Base-by-base conservation (phyloP, 805 yeast species). In the Zygoascus flipseniorum region DNA sequence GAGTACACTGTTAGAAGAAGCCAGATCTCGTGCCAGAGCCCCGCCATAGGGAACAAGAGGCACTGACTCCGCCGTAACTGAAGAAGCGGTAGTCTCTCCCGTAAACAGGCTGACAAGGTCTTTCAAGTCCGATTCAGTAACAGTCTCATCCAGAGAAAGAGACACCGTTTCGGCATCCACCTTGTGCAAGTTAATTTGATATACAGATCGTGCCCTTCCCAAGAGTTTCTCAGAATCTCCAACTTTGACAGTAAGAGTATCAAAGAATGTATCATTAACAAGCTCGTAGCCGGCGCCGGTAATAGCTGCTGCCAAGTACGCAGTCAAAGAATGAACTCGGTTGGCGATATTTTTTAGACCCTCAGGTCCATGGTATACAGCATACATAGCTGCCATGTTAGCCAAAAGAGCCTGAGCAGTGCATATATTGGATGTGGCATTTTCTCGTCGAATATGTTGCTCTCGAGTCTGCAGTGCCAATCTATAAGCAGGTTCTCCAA, bases 351-450 rank as follows among this genome's bases (percentile, higher is more conserved):
- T 75, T 63, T 75, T 78, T 62, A 93, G 76, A 11, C 97, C 97
- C 60, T 82, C 76, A 13, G 95, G 90, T 41, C 99, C 99, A 65
- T 93, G 99, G 72, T 90, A 93, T 31, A 93, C 96, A 5, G 90
- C 97, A 68, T 92, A 93, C 80, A 86, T 89, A 26, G 97, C 89
- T 20, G 97, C 83, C 74, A 93, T 89, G 68, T 93, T 93, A 18
- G 99, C 99, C 58, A 93, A 74, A 53, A 93, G 76, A 23, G 97
- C 97, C 75, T 93, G 99, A 8, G 99, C 97, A 18, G 99, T 93
- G 74, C 99, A 93, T 55, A 93, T 93, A 69, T 93, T 93, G 31
- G 97, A 89, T 18, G 99, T 93, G 14, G 99, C 99, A 72, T 87
- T 90, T 68, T 93, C 99, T 69, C 99, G 81, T 70, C 90, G 87